Base-by-base conservation (phyloP, 352 stramenopile genomes). In the Globisporangium rhizosaccharum region DNA sequence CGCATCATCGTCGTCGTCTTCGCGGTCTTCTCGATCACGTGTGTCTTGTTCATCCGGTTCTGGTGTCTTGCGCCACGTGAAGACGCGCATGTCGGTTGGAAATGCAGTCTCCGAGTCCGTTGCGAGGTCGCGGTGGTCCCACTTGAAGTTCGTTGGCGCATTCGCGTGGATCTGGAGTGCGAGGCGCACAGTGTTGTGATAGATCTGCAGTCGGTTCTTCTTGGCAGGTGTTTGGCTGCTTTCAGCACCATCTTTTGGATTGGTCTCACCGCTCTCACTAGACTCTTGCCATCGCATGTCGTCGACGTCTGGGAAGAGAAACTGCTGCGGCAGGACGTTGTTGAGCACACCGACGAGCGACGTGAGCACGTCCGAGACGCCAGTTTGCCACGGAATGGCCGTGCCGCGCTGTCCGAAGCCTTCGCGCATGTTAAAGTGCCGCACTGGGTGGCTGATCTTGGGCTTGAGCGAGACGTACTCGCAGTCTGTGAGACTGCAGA, bases 341-440 rank as follows among this genome's bases (percentile, higher is more conserved):
- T 81, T 82, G 25, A 87, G 58, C 8, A 87, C 67, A 1, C 74
- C 74, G 28, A 83, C 73, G 7, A 84, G 57, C 41, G 76, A 83
- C 52, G 71, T 18, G 57, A 87, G 59, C 46, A 87, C 72, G 46
- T 87, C 75, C 4, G 76, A 71, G 10, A 62, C 67, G 5, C 67
- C 66, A 0, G 72, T 85, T 42, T 87, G 76, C 59, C 70, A 83
- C 25, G 74, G 74, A 28, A 87, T 78, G 47, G 65, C 57, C 7
- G 50, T 59, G 26, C 18, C 45, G 2, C 46, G 26, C 46, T 87
- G 74, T 0, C 76, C 74, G 30, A 68, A 87, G 5, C 71, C 72
- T 59, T 87, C 72, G 30, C 75, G 75, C 76, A 87, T 85, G 67
- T 87, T 82, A 47, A 84, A 87, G 46, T 83, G 77, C 39, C 56